Conservation (phyloP, 352 stramenopile species). For the Phytophthora uliginosa region DNA sequence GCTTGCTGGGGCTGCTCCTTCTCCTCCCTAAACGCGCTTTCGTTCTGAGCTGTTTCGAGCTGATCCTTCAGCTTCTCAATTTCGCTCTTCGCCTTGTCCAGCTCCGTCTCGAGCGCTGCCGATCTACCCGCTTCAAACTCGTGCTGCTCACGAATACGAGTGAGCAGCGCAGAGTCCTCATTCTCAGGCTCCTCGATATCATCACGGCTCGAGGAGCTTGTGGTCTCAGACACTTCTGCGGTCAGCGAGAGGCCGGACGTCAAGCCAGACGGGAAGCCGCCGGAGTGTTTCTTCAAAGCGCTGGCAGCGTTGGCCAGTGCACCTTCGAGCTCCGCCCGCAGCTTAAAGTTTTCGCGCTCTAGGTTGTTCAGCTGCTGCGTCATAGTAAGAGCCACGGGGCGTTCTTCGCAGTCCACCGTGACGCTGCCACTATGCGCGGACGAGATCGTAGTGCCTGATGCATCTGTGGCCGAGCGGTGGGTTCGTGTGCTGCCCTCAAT, state of each 20-base stretch:
- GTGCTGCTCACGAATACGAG: slow-evolving; percentile 47
- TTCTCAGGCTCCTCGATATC: slow-evolving; percentile 61
- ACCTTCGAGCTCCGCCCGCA: slow-evolving; percentile 65
- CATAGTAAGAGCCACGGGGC: slow-evolving; percentile 64
- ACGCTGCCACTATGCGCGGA: slow-evolving; percentile 34
- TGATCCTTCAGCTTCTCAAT: slow-evolving; percentile 44
- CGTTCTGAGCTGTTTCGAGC: slow-evolving; percentile 38
- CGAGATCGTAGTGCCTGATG: slow-evolving; percentile 54
- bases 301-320: slow-evolving; percentile 38
- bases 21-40: slow-evolving; percentile 15
- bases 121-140: slow-evolving; percentile 44
- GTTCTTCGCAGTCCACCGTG: slow-evolving; percentile 32
- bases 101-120: slow-evolving; percentile 44
- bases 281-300: slow-evolving; percentile 53
- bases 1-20: slow-evolving; percentile 24
- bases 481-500: slow-evolving; percentile 16
- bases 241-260: slow-evolving; percentile 37
- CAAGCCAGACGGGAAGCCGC: slow-evolving; percentile 30
- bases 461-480: slow-evolving; percentile 53
- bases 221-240: slow-evolving; percentile 56
- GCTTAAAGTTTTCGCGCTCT: slow-evolving; percentile 78
- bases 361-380: slow-evolving; percentile 81
- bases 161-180: slow-evolving; percentile 39
- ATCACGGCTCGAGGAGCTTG: slow-evolving; percentile 55
- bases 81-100: slow-evolving; percentile 48